Evolutionary conservation across 805 yeast genomes (phyloP).

Genomic region (Henningerozyma blattae): DNA sequence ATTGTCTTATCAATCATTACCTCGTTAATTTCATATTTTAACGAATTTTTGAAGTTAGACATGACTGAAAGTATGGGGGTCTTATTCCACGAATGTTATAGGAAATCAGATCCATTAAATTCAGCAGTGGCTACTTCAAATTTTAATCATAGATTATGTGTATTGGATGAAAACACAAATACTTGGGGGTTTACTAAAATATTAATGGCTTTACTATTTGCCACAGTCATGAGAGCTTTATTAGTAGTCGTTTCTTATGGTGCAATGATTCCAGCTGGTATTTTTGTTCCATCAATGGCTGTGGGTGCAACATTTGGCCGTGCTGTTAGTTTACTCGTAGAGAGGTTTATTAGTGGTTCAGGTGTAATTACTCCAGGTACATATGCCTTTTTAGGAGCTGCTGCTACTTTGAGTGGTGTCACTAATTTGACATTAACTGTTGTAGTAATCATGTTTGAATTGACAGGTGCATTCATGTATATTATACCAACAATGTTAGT

Average conservation of each 20-base stretch:
- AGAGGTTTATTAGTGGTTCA: constrained; percentile 30
- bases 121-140: not conserved
- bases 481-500: constrained; percentile 95
- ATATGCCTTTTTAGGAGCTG: constrained; percentile 93
- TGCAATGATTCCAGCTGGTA: constrained; percentile 93
- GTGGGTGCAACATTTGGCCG: constrained; percentile 94
- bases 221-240: constrained; percentile 58
- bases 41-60: constrained; percentile 67
- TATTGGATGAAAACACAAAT: constrained; percentile 23
- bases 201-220: constrained; percentile 46
- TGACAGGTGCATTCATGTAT: constrained; percentile 88
- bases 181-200: constrained; percentile 22
- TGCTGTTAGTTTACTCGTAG: constrained; percentile 65
- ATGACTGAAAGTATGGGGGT: constrained; percentile 95
- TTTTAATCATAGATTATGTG: constrained; percentile 32
- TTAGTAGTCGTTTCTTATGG: constrained; percentile 83
- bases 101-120: constrained; percentile 18
- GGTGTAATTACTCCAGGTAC: constrained; percentile 84
- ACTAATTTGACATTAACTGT: constrained; percentile 88
- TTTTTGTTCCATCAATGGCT: constrained; percentile 93
- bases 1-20: constrained; percentile 54
- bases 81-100: constrained; percentile 70
- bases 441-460: constrained; percentile 88
- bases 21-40: constrained; percentile 69
- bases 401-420: constrained; percentile 87